Evolutionary conservation across 1,284 basidiomycete genomes (phyloP).

Genomic region (Austroboletus novae-zelandiae): DNA sequence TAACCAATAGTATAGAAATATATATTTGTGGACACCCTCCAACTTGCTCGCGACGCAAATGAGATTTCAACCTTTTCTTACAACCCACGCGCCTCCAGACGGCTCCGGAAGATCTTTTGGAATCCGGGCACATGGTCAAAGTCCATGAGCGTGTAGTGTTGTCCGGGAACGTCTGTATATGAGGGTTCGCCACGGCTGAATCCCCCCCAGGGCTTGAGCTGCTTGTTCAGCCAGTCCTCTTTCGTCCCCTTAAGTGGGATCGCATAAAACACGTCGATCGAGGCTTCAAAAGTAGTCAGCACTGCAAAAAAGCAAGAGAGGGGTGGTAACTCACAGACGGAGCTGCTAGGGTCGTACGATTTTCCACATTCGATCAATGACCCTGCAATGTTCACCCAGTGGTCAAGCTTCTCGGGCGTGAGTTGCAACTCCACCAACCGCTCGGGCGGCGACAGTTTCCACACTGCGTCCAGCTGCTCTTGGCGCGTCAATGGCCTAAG

Average conservation of each 20-base stretch:
- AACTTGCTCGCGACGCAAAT: too few relatives aligned
- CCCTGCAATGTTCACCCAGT: slow-evolving; percentile 33
- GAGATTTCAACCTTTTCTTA: too few relatives aligned
- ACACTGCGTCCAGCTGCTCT: slow-evolving; percentile 28
- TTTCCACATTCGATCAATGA: slow-evolving; percentile 33
- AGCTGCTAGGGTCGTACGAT: slow-evolving; percentile 23
- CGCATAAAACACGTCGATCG: slow-evolving; percentile 30
- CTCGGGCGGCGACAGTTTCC: slow-evolving; percentile 30
- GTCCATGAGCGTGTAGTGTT: slow-evolving; percentile 34
- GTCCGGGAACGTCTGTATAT: slow-evolving; percentile 32
- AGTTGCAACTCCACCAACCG: slow-evolving; percentile 31
- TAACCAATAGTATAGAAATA: too few relatives aligned
- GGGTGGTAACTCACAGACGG: slow-evolving; percentile 24
- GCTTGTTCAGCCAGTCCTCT: slow-evolving; percentile 34
- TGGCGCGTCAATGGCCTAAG: slow-evolving; percentile 17
- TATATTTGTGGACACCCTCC: too few relatives aligned
- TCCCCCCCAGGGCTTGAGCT: slow-evolving; percentile 32
- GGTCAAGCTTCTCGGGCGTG: slow-evolving; percentile 26
- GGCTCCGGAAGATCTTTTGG: slow-evolving; percentile 31
- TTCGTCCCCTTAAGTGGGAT: slow-evolving; percentile 31
- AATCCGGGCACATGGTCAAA: too few relatives aligned
- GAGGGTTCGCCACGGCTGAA: slow-evolving; percentile 25
- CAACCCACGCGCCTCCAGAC: slow-evolving; percentile 30
- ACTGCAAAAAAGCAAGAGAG: neutral
- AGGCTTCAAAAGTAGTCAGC: slow-evolving; percentile 8